phyloP scores from a whole-genome alignment of 257 asterid species.

The Solanum lignicaule region DNA sequence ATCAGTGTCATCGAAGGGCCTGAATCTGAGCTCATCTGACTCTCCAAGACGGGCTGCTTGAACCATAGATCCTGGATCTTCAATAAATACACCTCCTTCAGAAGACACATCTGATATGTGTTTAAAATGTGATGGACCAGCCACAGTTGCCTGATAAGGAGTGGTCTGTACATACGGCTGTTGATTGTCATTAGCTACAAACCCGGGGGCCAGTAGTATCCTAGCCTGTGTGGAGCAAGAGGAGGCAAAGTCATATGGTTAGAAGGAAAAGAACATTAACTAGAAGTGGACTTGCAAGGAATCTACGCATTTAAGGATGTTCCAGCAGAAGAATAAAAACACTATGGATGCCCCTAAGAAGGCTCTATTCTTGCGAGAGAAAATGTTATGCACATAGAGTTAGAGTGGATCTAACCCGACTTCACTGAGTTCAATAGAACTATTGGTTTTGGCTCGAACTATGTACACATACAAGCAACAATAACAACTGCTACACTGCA shows the following conservation, averaged over 20 bases:
- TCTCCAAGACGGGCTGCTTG: slow-evolving; percentile 16
- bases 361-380: background rate
- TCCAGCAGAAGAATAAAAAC: background rate
- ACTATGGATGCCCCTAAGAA: background rate
- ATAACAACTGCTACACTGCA: background rate
- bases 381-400: background rate
- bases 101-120: slow-evolving; percentile 11
- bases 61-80: slow-evolving; percentile 18
- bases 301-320: background rate
- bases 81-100: slow-evolving; percentile 11
- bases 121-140: slow-evolving; percentile 17
- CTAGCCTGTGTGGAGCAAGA: slow-evolving; percentile 57
- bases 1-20: slow-evolving; percentile 36
- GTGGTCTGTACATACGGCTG: slow-evolving; percentile 26
- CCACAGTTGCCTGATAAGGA: slow-evolving; percentile 14
- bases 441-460: background rate
- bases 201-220: slow-evolving; percentile 61
- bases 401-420: background rate
- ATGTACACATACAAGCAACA: background rate
- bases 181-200: slow-evolving; percentile 26
- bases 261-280: background rate
- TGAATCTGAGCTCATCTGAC: slow-evolving; percentile 19
- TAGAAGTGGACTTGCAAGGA: background rate
- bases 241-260: background rate
- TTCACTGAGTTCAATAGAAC: background rate